Conservation (phyloP, 169 alveolate species). For the Plasmodium blacklocki region DNA sequence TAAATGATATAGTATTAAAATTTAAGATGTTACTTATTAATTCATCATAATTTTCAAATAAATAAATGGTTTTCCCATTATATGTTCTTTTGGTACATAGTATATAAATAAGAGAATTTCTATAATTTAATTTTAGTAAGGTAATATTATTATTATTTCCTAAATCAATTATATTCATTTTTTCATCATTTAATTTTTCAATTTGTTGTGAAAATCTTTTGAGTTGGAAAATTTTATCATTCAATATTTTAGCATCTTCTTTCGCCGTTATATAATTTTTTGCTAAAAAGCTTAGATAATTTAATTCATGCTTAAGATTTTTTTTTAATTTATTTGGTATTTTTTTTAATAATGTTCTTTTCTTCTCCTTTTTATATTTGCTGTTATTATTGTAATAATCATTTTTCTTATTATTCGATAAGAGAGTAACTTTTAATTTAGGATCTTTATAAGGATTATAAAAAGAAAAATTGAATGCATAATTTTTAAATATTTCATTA, state of each 20-base stretch:
- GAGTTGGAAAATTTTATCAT: constrained; percentile 35
- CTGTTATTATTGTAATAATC: constrained; percentile 19
- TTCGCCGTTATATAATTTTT: constrained; percentile 44
- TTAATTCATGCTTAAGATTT: constrained; percentile 40
- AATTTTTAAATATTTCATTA: constrained; percentile 72
- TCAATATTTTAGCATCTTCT: constrained; percentile 39
- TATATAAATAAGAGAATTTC: constrained; percentile 35
- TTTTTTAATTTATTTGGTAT: constrained; percentile 10
- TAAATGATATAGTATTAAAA: constrained; percentile 26
- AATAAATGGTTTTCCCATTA: constrained; percentile 71
- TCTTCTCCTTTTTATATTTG: not conserved
- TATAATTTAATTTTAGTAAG: constrained; percentile 37
- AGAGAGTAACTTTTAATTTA: constrained; percentile 32
- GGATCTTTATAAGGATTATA: constrained; percentile 74
- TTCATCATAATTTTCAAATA: constrained; percentile 62
- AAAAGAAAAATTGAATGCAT: constrained; percentile 73
- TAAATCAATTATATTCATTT: constrained; percentile 40
- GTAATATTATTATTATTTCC: constrained; percentile 33
- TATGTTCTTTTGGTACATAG: constrained; percentile 54
- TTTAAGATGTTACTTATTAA: constrained; percentile 42
- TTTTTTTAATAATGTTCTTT: not conserved
- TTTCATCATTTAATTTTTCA: constrained; percentile 44
- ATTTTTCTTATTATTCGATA: constrained; percentile 15
- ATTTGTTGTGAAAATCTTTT: constrained; percentile 59
- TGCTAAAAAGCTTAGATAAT: constrained; percentile 43